Conservation (phyloP, 1,284 basidiomycete species). For the Quambalaria eucalypti region DNA sequence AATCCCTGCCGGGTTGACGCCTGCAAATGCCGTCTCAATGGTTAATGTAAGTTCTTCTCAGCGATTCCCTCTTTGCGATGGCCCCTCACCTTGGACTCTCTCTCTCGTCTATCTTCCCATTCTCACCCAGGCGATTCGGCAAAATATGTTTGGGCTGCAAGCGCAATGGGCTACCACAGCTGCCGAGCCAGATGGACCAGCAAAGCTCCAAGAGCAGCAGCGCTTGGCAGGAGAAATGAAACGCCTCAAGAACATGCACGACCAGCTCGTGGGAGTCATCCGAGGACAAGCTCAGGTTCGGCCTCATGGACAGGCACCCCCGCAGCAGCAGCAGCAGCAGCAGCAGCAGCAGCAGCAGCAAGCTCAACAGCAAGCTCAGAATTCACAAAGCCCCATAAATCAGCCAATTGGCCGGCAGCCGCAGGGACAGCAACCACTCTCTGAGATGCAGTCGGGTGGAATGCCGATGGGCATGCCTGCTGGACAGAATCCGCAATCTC, state of each 20-base stretch:
- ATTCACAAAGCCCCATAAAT: not conserved
- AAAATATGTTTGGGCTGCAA: constrained; percentile 29
- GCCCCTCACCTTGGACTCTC: not conserved
- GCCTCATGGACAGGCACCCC: not conserved
- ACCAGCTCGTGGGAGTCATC: constrained; percentile 10
- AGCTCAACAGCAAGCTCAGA: not conserved
- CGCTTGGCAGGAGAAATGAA: constrained; percentile 33
- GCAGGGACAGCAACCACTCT: not conserved
- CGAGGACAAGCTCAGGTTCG: not conserved
- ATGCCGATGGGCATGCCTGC: no score
- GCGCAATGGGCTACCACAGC: constrained; percentile 37
- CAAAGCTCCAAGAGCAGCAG: constrained; percentile 29
- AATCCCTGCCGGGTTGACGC: not conserved
- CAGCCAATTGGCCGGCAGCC: not conserved
- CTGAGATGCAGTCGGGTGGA: no score
- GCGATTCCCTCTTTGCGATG: not conserved
- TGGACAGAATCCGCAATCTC: no score
- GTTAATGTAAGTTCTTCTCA: constrained; percentile 12
- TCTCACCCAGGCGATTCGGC: constrained; percentile 10
- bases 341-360: constrained; percentile 4
- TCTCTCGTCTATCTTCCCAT: not conserved
- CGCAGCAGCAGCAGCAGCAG: not conserved
- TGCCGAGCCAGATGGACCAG: constrained; percentile 28
- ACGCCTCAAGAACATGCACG: constrained; percentile 22
- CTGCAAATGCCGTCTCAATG: constrained; percentile 15